Evolutionary conservation across 78 protist species (phyloP).

Genomic region (Thecamonas trahens): DNA sequence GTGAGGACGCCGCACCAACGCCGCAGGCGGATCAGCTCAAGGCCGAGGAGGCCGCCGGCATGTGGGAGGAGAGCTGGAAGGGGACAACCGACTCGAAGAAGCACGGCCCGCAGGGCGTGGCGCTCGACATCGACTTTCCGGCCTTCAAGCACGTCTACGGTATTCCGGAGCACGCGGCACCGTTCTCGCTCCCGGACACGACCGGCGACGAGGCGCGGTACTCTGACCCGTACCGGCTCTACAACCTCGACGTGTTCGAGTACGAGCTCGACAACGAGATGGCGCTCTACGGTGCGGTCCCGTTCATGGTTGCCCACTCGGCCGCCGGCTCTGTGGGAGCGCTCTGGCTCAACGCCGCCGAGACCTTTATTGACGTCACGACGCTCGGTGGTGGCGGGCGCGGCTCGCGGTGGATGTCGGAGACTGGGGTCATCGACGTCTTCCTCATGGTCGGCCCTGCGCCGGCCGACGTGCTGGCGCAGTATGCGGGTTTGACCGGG

Average conservation of each 20-base stretch:
- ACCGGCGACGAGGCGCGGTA: background rate
- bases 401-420: slow-evolving; percentile 80
- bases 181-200: slow-evolving; percentile 53
- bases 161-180: slow-evolving; percentile 83
- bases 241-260: slow-evolving; percentile 92
- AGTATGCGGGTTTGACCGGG: slow-evolving; percentile 84
- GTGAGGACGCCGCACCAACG: background rate
- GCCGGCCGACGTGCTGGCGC: slow-evolving; percentile 37
- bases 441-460: slow-evolving; percentile 82
- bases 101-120: slow-evolving; percentile 29
- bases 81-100: slow-evolving; percentile 26
- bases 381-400: background rate
- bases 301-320: slow-evolving; percentile 78
- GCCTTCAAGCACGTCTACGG: slow-evolving; percentile 71
- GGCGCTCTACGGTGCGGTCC: slow-evolving; percentile 92
- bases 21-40: background rate
- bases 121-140: slow-evolving; percentile 61
- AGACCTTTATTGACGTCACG: slow-evolving; percentile 82
- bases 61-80: slow-evolving; percentile 47
- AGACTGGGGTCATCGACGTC: slow-evolving; percentile 81
- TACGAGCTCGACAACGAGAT: slow-evolving; percentile 81
- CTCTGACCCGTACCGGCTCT: slow-evolving; percentile 87
- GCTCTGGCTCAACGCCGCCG: slow-evolving; percentile 92
- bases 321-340: slow-evolving; percentile 35
- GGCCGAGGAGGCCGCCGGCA: slow-evolving; percentile 5